phyloP scores from a whole-genome alignment of 78 protist genomes.

The Paratrimastix pyriformis region DNA sequence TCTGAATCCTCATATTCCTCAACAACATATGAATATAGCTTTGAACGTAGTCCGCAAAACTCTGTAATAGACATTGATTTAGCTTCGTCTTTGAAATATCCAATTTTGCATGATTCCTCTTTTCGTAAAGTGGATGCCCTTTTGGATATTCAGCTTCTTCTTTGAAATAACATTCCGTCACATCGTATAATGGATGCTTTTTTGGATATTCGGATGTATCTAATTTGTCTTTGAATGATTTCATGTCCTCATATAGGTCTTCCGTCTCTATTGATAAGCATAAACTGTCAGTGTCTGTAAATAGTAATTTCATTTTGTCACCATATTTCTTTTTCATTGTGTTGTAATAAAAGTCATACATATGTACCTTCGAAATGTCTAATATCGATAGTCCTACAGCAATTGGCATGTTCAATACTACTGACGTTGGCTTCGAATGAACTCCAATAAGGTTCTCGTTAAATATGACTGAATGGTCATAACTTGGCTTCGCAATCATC shows the following conservation, averaged over 20 bases:
- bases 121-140: too few relatives aligned
- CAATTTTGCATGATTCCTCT: too few relatives aligned
- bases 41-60: too few relatives aligned
- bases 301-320: too few relatives aligned
- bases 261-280: not conserved
- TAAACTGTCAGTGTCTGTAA: conserved; percentile 6
- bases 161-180: too few relatives aligned
- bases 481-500: not conserved
- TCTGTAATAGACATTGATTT: too few relatives aligned
- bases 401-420: not conserved
- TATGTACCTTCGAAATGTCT: not conserved
- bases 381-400: not conserved
- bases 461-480: not conserved
- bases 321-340: not conserved
- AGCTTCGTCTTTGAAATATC: too few relatives aligned
- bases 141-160: too few relatives aligned
- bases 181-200: not conserved
- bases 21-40: too few relatives aligned
- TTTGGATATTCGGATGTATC: not conserved
- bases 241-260: not conserved
- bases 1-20: not conserved
- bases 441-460: not conserved
- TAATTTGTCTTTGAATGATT: not conserved
- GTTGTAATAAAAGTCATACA: not conserved
- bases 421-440: not conserved